A percentile compares a stretch with the other conserved stretches of the same genome.
Evolutionary conservation across 371 early-diverging fungal genomes (phyloP).

Genomic region (Lichtheimia ramosa): DNA sequence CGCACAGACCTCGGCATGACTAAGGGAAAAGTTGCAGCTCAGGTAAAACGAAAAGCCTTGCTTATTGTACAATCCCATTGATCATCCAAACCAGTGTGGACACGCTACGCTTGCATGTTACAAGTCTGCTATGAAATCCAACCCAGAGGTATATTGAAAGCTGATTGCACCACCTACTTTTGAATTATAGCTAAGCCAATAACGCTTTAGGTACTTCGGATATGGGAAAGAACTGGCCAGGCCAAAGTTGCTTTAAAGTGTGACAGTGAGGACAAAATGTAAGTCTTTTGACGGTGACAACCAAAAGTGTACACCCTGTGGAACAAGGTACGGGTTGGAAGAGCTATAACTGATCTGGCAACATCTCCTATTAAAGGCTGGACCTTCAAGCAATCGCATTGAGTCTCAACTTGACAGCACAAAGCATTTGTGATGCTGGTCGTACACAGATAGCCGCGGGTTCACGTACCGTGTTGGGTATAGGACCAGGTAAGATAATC

Average conservation of each 20-base stretch:
- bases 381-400: conserved; percentile 73
- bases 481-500: conserved; percentile 83
- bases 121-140: conserved; percentile 55
- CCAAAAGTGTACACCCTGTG: neutral
- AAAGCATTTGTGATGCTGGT: conserved; percentile 93
- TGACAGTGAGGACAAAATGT: conserved; percentile 80
- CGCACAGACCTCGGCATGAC: conserved; percentile 93
- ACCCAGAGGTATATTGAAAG: conserved; percentile 50
- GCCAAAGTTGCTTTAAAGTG: conserved; percentile 88
- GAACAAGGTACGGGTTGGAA: neutral
- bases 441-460: conserved; percentile 97
- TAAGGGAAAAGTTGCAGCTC: conserved; percentile 96
- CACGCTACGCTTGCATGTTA: conserved; percentile 94
- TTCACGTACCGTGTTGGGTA: conserved; percentile 92
- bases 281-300: conserved; percentile 12
- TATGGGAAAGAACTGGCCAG: conserved; percentile 83
- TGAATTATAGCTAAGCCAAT: no score
- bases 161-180: no score
- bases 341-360: no score
- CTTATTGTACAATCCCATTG: neutral
- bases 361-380: conserved; percentile 45
- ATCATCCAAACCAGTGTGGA: conserved; percentile 61
- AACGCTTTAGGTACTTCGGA: conserved; percentile 47
- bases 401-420: conserved; percentile 71
- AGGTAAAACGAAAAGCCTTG: conserved; percentile 34